Conservation (phyloP, 768 basidiomycete species). For the Suillus ampliporus region DNA sequence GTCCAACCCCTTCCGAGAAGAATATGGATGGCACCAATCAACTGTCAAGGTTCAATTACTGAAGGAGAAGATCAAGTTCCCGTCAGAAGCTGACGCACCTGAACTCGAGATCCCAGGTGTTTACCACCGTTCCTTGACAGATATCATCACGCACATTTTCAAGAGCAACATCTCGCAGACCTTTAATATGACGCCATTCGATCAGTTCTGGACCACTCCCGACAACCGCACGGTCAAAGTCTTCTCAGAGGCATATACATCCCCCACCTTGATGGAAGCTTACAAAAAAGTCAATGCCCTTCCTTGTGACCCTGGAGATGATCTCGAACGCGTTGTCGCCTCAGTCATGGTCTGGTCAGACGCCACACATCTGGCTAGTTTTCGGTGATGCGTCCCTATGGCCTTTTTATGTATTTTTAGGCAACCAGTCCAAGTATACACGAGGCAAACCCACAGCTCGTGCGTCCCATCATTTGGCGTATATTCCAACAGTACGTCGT, state of each 20-base stretch:
- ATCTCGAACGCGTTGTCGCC: constrained; percentile 17
- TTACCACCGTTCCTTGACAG: background rate
- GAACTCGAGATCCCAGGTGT: background rate
- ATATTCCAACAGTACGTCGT: constrained; percentile 33
- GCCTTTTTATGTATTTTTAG: constrained; percentile 26
- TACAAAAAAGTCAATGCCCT: constrained; percentile 5
- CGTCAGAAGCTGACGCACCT: constrained; percentile 7
- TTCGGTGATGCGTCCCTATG: background rate
- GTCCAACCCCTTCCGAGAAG: constrained; percentile 17
- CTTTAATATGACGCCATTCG: constrained; percentile 14
- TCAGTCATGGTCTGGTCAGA: constrained; percentile 12
- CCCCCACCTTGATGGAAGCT: background rate
- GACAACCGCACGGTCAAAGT: background rate
- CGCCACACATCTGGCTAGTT: background rate
- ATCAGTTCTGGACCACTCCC: background rate
- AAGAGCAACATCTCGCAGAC: background rate
- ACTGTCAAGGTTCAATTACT: constrained; percentile 15
- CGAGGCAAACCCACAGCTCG: constrained; percentile 18
- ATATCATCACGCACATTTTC: constrained; percentile 11
- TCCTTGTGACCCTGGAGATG: constrained; percentile 7
- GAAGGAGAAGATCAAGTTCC: constrained; percentile 13
- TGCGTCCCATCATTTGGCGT: constrained; percentile 40
- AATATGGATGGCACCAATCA: constrained; percentile 27
- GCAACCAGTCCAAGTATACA: constrained; percentile 23
- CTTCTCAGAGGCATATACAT: constrained; percentile 10